Conservation (phyloP, 768 basidiomycete genomes). For the Ephemerocybe angulata region DNA sequence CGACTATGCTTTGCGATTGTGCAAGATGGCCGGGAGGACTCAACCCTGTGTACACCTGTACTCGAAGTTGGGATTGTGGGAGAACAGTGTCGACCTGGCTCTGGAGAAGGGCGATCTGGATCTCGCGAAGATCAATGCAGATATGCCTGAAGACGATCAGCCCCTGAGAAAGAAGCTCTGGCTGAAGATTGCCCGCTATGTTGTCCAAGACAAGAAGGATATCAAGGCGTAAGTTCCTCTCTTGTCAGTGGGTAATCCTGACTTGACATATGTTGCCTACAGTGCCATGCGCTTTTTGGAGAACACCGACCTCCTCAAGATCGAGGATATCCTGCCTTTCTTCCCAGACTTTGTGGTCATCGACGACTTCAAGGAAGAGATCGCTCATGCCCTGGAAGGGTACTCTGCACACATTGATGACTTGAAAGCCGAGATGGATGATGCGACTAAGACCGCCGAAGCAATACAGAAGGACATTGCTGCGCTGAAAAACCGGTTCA, state of each 20-base stretch:
- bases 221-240: conserved; percentile 82
- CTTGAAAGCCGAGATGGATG: conserved; percentile 93
- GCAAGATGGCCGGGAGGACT: conserved; percentile 75
- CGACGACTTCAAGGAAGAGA: conserved; percentile 99
- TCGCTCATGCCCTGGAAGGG: conserved; percentile 90
- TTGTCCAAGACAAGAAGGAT: conserved; percentile 96
- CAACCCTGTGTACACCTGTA: conserved; percentile 96
- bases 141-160: conserved; percentile 89
- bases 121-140: conserved; percentile 91
- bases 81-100: conserved; percentile 93
- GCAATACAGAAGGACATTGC: conserved; percentile 90
- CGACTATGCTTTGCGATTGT: conserved; percentile 92
- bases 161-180: conserved; percentile 88
- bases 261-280: conserved; percentile 7
- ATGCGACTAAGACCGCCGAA: conserved; percentile 88
- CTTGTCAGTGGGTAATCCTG: conserved; percentile 4
- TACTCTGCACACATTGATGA: conserved; percentile 89
- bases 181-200: conserved; percentile 98
- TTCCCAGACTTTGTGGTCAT: conserved; percentile 99
- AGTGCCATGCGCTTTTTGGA: conserved; percentile 98
- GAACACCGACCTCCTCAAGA: conserved; percentile 90
- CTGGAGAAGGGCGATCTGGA: conserved; percentile 93
- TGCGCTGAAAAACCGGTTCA: conserved; percentile 81
- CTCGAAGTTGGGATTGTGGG: conserved; percentile 95
- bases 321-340: conserved; percentile 98